Conservation (phyloP, 768 basidiomycete species). For the Lyophyllum semitale region DNA sequence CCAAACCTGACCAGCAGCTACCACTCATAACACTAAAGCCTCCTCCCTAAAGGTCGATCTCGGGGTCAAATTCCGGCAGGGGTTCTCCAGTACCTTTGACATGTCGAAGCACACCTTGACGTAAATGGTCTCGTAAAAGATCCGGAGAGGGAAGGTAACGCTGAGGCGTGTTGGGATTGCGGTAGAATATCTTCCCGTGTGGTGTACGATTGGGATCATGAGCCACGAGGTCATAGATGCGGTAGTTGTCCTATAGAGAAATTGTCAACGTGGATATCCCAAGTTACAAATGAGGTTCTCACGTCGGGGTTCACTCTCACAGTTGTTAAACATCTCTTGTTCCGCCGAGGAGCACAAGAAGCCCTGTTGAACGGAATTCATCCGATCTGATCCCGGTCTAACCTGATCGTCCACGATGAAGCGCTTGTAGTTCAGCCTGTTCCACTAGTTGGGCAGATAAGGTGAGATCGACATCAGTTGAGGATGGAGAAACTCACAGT, state of each 20-base stretch:
- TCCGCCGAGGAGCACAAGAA: conserved; percentile 18
- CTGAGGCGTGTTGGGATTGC: conserved; percentile 9
- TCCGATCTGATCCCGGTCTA: conserved; percentile 10
- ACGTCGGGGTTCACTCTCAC: conserved; percentile 21
- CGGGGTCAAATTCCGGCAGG: conserved; percentile 23
- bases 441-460: conserved; percentile 14
- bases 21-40: conserved; percentile 16
- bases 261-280: neutral
- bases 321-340: conserved; percentile 18
- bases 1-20: conserved; percentile 17
- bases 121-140: conserved; percentile 22
- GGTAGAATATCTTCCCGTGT: conserved; percentile 8
- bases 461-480: neutral
- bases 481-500: too few relatives aligned
- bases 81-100: conserved; percentile 17
- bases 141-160: conserved; percentile 23
- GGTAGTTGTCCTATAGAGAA: conserved; percentile 5
- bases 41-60: conserved; percentile 15
- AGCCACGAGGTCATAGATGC: conserved; percentile 9
- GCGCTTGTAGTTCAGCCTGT: conserved; percentile 13
- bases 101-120: conserved; percentile 21
- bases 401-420: conserved; percentile 20
- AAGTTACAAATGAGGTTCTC: conserved; percentile 5
- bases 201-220: conserved; percentile 1
- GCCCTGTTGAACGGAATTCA: conserved; percentile 21